Conservation (phyloP, 352 stramenopile species). For the Globisporangium alternatum region DNA sequence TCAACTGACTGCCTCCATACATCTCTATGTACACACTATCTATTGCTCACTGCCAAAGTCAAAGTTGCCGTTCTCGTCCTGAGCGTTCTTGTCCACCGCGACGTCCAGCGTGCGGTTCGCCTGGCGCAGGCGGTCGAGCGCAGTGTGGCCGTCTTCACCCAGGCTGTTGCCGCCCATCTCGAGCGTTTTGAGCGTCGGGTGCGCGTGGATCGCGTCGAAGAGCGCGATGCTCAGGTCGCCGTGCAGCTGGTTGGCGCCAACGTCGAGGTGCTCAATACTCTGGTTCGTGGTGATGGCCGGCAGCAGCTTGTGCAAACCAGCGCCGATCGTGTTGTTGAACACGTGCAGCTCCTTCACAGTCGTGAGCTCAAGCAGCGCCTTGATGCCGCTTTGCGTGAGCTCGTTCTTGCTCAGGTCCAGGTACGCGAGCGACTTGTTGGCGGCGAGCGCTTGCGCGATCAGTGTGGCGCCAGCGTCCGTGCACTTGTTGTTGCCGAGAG, state of each 20-base stretch:
- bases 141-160: conserved; percentile 55
- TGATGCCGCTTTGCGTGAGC: conserved; percentile 48
- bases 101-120: conserved; percentile 66
- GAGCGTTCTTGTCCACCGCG: conserved; percentile 74
- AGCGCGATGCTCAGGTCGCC: conserved; percentile 52
- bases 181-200: conserved; percentile 69
- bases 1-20: conserved; percentile 22
- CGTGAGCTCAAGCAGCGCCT: conserved; percentile 37
- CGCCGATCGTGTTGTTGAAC: conserved; percentile 75
- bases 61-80: conserved; percentile 65
- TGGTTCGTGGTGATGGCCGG: conserved; percentile 49
- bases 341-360: conserved; percentile 58
- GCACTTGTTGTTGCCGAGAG: conserved; percentile 61
- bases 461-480: conserved; percentile 42
- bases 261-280: conserved; percentile 53
- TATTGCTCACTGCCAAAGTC: conserved; percentile 27
- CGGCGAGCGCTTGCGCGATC: conserved; percentile 32
- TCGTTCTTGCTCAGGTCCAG: conserved; percentile 74
- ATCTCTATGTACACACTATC: conserved; percentile 11
- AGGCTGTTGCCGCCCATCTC: conserved; percentile 85
- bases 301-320: conserved; percentile 46
- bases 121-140: conserved; percentile 55
- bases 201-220: conserved; percentile 60
- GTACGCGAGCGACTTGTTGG: conserved; percentile 41
- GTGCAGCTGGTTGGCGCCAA: conserved; percentile 73